These are phyloP conservation scores for Paramecium primaurelia DNA, from an alignment of 73 alveolate species.

Conservation along the genomic window DNA sequence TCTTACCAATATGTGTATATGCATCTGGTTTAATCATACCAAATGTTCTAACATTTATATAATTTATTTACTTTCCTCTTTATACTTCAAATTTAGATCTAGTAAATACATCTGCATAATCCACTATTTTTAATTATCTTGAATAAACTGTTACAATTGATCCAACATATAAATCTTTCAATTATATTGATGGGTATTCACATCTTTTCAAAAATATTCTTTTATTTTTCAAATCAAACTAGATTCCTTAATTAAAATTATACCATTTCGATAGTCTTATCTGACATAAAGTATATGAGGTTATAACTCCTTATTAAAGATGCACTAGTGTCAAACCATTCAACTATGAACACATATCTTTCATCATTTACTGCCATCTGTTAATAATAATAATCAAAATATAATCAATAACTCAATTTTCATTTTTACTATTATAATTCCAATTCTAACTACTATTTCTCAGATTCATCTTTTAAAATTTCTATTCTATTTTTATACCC, in stretches of 20 bases:
- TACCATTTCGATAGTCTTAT: conserved; percentile 94
- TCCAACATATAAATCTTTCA: conserved; percentile 88
- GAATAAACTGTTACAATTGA: conserved; percentile 88
- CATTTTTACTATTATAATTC: neutral
- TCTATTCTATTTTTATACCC: neutral
- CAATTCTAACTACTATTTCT: neutral
- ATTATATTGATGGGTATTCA: conserved; percentile 75
- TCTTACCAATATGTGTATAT: conserved; percentile 90
- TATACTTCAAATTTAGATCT: conserved; percentile 75
- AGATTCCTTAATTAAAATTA: neutral
- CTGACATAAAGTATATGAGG: conserved; percentile 87
- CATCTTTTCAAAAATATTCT: conserved; percentile 89
- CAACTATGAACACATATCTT: conserved; percentile 89
- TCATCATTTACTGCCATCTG: conserved; percentile 70
- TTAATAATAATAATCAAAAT: neutral
- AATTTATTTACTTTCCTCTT: conserved; percentile 62
- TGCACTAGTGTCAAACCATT: conserved; percentile 93
- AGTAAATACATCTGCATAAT: conserved; percentile 94
- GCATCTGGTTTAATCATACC: conserved; percentile 98
- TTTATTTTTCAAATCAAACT: conserved; percentile 90
- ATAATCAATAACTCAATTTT: neutral
- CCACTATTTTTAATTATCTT: conserved; percentile 89
- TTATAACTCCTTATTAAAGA: conserved; percentile 82
- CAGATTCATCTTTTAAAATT: neutral
- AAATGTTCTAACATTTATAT: conserved; percentile 73